Base-by-base conservation (phyloP, 2,329 filamentous ascomycete species). In the Aspergillus fumigatus region DNA sequence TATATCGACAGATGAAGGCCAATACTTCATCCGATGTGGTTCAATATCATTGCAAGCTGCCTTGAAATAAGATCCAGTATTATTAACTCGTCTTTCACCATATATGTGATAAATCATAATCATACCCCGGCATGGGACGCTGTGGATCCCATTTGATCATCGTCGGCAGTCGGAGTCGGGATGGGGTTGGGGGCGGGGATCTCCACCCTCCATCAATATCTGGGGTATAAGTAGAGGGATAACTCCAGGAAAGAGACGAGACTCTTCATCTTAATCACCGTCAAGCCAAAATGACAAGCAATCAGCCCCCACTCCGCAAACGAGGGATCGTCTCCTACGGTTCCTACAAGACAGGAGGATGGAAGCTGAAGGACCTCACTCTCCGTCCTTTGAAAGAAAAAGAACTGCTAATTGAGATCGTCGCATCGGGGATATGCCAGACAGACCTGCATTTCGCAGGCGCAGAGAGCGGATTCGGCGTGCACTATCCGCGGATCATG, bases 401-500 rank as follows among this genome's bases (percentile, higher is more conserved):
- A 29, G 82, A 84, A 65, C 67, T 83, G 1, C 69, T 83, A 1
- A 76, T 84, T 3, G 78, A 81, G 45, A 79, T 84, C 56, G 72
- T 82, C 1, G 80, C 82, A 0, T 77, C 77, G 0, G 82, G 82
- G 0, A 76, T 84, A 51, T 84, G 82, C 59, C 82, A 84, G 57
- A 82, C 81, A 0, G 82, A 84, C 59, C 63, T 82, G 9, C 67
- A 78, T 27, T 75, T 81, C 52, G 79, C 77, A 2, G 71, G 75
- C 8, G 72, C 67, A 9, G 69, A 67, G 10, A 67, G 65, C 9
- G 67, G 69, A 1, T 67, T 69, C 2, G 70, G 74, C 2, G 68
- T 75, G 2, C 73, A 73, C 38, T 81, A 80, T 59, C 79, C 79
- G 0, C 67, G 73, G 26, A 74, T 84, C 1, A 67, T 82, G 17